These are phyloP conservation scores for Leccinum subtestaceum DNA, from an alignment of 768 basidiomycete species.

Conservation along the genomic window DNA sequence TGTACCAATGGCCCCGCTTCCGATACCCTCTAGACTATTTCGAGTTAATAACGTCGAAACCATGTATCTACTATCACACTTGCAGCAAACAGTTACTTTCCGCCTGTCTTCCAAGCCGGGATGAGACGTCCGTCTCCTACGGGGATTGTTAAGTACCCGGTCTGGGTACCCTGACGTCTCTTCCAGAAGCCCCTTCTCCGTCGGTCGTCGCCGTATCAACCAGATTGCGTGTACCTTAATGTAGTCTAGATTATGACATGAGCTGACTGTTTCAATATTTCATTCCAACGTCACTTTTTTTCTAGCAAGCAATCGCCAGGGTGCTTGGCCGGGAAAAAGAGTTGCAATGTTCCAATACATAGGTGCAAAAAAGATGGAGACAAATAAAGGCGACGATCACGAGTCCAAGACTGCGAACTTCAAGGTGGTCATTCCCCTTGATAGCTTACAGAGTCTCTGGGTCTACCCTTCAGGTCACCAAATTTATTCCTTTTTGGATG, in stretches of 20 bases:
- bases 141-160: conserved; percentile 5
- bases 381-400: background rate
- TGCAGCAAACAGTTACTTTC: conserved; percentile 9
- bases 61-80: conserved; percentile 29
- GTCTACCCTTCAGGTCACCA: background rate
- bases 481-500: background rate
- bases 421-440: background rate
- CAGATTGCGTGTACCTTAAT: background rate
- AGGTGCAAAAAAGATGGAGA: background rate
- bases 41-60: conserved; percentile 27
- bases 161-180: background rate
- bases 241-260: conserved; percentile 3
- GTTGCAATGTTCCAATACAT: background rate
- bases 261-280: background rate
- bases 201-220: conserved; percentile 7
- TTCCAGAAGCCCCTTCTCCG: background rate
- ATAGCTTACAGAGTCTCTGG: background rate
- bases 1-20: conserved; percentile 18
- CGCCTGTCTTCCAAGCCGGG: background rate
- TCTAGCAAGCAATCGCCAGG: background rate
- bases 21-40: conserved; percentile 32
- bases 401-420: background rate
- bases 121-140: background rate
- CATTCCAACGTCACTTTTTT: conserved; percentile 2
- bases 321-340: background rate